Percentiles rank a stretch among this genome's conserved stretches.
Conservation (phyloP, 768 basidiomycete genomes). For the Boletus vinaceobasis region DNA sequence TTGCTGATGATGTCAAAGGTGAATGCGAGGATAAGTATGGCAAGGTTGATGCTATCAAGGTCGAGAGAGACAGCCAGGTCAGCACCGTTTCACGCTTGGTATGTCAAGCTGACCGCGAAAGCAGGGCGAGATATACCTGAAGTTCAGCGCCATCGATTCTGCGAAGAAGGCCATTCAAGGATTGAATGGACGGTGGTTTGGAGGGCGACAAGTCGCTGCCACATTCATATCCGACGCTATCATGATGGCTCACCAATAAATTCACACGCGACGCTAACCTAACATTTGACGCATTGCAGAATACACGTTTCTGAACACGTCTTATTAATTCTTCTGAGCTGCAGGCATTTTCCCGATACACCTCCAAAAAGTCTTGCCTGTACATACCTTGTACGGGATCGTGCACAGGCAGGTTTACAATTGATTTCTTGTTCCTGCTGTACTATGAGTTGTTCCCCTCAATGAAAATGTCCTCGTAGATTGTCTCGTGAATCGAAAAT, state of each 20-base stretch:
- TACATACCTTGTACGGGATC: slow-evolving; percentile 30
- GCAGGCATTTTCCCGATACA: slow-evolving; percentile 30
- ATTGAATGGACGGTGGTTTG: slow-evolving; percentile 96
- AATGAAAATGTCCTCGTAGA: slow-evolving; percentile 35
- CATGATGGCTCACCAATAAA: slow-evolving; percentile 85
- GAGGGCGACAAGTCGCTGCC: slow-evolving; percentile 84
- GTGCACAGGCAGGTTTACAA: slow-evolving; percentile 40
- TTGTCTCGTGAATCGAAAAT: slow-evolving; percentile 25
- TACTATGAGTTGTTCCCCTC: slow-evolving; percentile 30
- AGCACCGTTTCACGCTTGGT: slow-evolving; percentile 18
- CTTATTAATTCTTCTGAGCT: slow-evolving; percentile 32
- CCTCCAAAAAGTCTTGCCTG: slow-evolving; percentile 30
- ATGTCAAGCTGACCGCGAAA: slow-evolving; percentile 11
- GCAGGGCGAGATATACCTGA: slow-evolving; percentile 96
- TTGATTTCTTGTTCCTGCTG: slow-evolving; percentile 29
- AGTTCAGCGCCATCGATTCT: slow-evolving; percentile 75
- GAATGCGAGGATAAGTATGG: slow-evolving; percentile 95
- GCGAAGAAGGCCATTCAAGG: slow-evolving; percentile 85
- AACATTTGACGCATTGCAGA: slow-evolving; percentile 29
- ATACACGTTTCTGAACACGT: slow-evolving; percentile 19
- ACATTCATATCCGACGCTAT: slow-evolving; percentile 90
- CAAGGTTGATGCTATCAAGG: slow-evolving; percentile 78
- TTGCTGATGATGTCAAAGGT: slow-evolving; percentile 92
- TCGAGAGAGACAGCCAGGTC: slow-evolving; percentile 93
- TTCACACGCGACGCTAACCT: slow-evolving; percentile 20